Evolutionary conservation across 768 basidiomycete species (phyloP).

Genomic region (Leucosporidium creatinivorum): DNA sequence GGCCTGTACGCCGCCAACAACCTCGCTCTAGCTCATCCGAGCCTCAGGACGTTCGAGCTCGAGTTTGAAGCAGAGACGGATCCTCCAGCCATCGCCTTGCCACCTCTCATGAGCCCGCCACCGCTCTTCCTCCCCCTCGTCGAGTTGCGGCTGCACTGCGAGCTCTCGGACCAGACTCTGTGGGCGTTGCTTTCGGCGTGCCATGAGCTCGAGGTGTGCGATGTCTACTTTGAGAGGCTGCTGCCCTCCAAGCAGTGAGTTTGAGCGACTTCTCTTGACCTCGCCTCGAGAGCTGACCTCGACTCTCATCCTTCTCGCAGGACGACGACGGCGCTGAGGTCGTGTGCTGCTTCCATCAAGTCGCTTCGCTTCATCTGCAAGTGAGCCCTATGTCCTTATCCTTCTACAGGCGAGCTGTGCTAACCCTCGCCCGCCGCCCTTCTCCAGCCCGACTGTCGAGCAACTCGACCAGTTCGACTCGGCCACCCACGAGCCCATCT

Average conservation of each 20-base stretch:
- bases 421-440: neutral
- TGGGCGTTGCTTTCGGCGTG: neutral
- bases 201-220: slow-evolving; percentile 3
- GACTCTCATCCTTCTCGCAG: too few species aligned
- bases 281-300: neutral
- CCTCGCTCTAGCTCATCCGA: neutral
- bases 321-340: too few species aligned
- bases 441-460: neutral
- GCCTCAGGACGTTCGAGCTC: neutral
- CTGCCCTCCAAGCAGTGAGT: neutral
- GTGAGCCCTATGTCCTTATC: neutral
- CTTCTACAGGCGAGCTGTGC: neutral
- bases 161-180: neutral
- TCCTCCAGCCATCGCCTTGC: too few species aligned
- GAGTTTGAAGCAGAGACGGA: neutral
- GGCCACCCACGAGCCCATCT: neutral
- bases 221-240: slow-evolving; percentile 14
- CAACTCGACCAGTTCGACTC: slow-evolving; percentile 8
- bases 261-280: neutral
- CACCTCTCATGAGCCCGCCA: neutral
- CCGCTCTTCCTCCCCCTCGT: neutral
- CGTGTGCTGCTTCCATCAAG: too few species aligned
- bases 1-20: neutral
- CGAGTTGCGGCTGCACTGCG: neutral
- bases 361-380: too few species aligned